Evolutionary conservation across 225 moss, liverwort and hornwort genomes (phyloP), one percentile per base, ranked within the genome.

Genomic region (Bryoerythrophyllum caledonicum): DNA sequence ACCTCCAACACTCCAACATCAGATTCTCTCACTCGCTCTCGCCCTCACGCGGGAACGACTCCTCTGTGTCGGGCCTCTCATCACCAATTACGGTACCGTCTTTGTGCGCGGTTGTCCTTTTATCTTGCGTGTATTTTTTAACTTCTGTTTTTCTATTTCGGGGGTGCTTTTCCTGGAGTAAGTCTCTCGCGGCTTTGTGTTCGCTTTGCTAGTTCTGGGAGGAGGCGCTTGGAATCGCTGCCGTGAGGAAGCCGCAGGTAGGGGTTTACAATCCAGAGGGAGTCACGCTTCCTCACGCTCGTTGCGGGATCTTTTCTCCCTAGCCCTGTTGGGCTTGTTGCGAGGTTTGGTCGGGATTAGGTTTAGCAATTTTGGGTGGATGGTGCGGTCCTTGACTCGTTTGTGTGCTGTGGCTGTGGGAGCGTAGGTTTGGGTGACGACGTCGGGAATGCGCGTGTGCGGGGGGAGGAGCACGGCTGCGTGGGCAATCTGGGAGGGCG

Each of bases 401-500:
- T 53, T 72, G 48, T 17, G 48, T 38, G 60, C 26, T 65, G 24
- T 59, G 72, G 10, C 74, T 63, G 12, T 55, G 54, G n/a, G 8
- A 51, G 65, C 75, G 63, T 70, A 82, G 77, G 65, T 37, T 65
- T 59, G 67, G 61, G 70, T 37, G 58, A 49, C 40, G 37, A 19
- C 56, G 37, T 24, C 19, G 63, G 53, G 68, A 74, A 80, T 74
- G 85, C 49, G 46, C 65, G 10, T 70, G 27, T 19, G 41, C 24
- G 44, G 46, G 13, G 6, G 48, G 46, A 25, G 60, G 40, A 2
- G 30, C 13, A 73, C 56, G 43, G 55, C 71, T 54, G 72, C 72
- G 77, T 74, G 59, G 63, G 75, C 75, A 69, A 71, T 78, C 55
- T 67, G 78, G 76, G 60, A 41, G 73, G 61, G 23, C 71, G 84